These are phyloP conservation scores for Rhodotorula sp. DNA, from an alignment of 1,284 basidiomycete genomes.

Conservation along the genomic window DNA sequence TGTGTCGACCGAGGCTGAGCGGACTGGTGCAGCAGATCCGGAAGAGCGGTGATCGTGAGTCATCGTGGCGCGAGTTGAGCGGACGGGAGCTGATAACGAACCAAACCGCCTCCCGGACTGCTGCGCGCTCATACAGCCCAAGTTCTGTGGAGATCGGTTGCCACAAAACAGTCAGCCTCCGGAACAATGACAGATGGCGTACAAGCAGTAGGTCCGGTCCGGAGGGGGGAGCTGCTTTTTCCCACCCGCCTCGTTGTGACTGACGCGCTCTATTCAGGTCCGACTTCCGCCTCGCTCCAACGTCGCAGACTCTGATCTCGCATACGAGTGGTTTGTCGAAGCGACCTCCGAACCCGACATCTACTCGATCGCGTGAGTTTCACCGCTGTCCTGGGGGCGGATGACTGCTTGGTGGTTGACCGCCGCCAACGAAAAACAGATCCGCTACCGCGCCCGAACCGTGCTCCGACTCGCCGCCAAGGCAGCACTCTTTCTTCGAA, in stretches of 20 bases:
- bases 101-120: too few species aligned
- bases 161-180: not conserved
- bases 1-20: not conserved
- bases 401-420: too few species aligned
- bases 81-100: not conserved
- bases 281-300: too few species aligned
- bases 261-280: too few species aligned
- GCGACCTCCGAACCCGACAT: not conserved
- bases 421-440: not conserved
- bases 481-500: too few species aligned
- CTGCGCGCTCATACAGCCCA: not conserved
- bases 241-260: too few species aligned
- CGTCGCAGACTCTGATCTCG: not conserved
- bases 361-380: constrained; percentile 14
- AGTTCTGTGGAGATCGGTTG: constrained; percentile 17
- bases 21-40: constrained; percentile 11
- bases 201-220: too few species aligned
- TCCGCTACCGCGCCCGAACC: not conserved
- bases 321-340: constrained; percentile 27
- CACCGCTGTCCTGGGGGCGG: not conserved
- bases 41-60: constrained; percentile 7
- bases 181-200: too few species aligned
- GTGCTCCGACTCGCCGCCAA: too few species aligned
- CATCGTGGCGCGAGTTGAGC: not conserved
- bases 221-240: too few species aligned